Conservation (phyloP, 2,329 filamentous ascomycete species). For the Pezicula radicicola region DNA sequence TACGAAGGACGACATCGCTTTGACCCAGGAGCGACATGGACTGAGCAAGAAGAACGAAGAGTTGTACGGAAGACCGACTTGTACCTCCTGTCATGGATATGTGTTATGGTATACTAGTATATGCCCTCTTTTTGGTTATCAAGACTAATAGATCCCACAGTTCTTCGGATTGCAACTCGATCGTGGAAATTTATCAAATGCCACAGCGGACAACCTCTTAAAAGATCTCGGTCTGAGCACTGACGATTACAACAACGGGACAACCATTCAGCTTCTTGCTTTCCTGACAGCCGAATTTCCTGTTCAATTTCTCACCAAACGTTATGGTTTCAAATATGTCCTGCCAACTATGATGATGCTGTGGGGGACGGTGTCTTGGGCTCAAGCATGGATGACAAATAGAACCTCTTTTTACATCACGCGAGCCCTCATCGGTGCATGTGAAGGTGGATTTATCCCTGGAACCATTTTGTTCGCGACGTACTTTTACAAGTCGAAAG, state of each 20-base stretch:
- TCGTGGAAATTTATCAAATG: conserved; percentile 60
- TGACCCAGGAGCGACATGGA: conserved; percentile 51
- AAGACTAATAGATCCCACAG: conserved; percentile 28
- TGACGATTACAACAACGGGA: conserved; percentile 56
- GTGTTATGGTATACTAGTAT: conserved; percentile 37
- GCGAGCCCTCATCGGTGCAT: conserved; percentile 49
- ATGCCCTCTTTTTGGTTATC: conserved; percentile 23
- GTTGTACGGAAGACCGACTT: conserved; percentile 52
- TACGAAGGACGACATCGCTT: conserved; percentile 50
- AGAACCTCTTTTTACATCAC: conserved; percentile 47
- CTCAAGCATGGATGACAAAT: conserved; percentile 49
- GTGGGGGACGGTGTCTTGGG: conserved; percentile 43
- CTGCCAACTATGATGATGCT: conserved; percentile 50
- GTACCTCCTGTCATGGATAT: conserved; percentile 38
- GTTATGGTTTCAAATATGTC: conserved; percentile 54
- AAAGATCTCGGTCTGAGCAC: conserved; percentile 44
- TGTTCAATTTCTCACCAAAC: conserved; percentile 55
- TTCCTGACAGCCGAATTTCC: conserved; percentile 57
- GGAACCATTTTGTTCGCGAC: conserved; percentile 63
- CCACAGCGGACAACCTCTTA: conserved; percentile 60
- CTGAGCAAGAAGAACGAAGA: conserved; percentile 50
- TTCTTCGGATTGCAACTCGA: conserved; percentile 65
- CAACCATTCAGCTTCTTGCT: conserved; percentile 51
- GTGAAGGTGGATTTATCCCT: conserved; percentile 56
- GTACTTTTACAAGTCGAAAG: conserved; percentile 70